Evolutionary conservation across 441 rosid genomes (phyloP).

Genomic region (Eruca vesicaria): DNA sequence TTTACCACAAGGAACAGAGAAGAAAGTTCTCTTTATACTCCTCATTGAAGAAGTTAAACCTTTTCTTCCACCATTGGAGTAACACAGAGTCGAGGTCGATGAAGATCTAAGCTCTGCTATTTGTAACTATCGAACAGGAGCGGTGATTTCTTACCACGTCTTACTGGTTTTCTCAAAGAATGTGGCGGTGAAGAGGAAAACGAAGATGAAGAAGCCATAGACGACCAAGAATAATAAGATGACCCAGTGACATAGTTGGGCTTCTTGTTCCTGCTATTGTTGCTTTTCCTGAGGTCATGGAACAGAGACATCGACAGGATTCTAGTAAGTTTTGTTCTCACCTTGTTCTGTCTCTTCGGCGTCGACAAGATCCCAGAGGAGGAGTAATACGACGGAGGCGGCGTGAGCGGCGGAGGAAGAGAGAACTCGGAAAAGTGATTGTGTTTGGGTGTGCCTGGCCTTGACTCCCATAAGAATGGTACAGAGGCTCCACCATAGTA

Average conservation of each 20-base stretch:
- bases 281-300: slow-evolving; percentile 27
- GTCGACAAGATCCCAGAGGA: slow-evolving; percentile 30
- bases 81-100: slow-evolving; percentile 27
- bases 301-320: slow-evolving; percentile 26
- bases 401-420: slow-evolving; percentile 47
- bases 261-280: slow-evolving; percentile 12
- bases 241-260: slow-evolving; percentile 21
- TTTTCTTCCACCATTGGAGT: slow-evolving; percentile 17
- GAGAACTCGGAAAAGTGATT: slow-evolving; percentile 25
- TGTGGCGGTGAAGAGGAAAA: slow-evolving; percentile 8
- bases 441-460: slow-evolving; percentile 81
- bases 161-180: not conserved
- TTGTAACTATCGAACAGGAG: not conserved
- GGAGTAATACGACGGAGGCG: slow-evolving; percentile 64
- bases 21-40: slow-evolving; percentile 19
- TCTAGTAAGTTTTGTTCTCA: slow-evolving; percentile 26
- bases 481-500: slow-evolving; percentile 64
- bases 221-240: slow-evolving; percentile 35
- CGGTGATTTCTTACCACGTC: slow-evolving; percentile 13
- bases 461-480: slow-evolving; percentile 80
- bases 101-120: slow-evolving; percentile 18
- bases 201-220: slow-evolving; percentile 38
- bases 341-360: slow-evolving; percentile 29
- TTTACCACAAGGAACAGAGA: no score
- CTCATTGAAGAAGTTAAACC: slow-evolving; percentile 20